Evolutionary conservation across 2,329 filamentous ascomycete species (phyloP).

Genomic region (Pestalotiopsis sp.): DNA sequence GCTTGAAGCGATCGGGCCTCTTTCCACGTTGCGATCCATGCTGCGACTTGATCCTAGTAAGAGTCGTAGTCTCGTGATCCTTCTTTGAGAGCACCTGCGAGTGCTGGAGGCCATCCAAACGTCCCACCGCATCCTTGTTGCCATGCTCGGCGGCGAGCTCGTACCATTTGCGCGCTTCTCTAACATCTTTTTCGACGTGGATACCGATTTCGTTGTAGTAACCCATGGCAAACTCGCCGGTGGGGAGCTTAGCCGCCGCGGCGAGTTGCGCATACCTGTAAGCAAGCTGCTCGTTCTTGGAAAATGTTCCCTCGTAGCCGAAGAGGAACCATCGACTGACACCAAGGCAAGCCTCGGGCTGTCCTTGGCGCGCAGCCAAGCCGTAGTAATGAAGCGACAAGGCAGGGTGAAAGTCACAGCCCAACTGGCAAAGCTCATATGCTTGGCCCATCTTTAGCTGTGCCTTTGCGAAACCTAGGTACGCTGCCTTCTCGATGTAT

Average conservation of each 20-base stretch:
- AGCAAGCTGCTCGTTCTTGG: constrained; percentile 93
- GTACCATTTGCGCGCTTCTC: constrained; percentile 88
- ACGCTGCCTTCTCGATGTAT: constrained; percentile 96
- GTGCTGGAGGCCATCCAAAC: constrained; percentile 82
- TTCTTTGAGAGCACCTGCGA: constrained; percentile 84
- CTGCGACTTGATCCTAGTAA: constrained; percentile 83
- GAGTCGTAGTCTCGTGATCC: constrained; percentile 90
- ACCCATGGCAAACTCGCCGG: constrained; percentile 93
- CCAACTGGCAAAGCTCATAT: constrained; percentile 90
- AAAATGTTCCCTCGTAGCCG: constrained; percentile 87
- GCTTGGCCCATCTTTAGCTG: constrained; percentile 97
- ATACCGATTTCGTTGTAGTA: constrained; percentile 99
- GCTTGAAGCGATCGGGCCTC: constrained; percentile 61
- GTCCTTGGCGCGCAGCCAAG: constrained; percentile 86
- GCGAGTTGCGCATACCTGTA: constrained; percentile 90
- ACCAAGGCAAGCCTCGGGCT: constrained; percentile 90
- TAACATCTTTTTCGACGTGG: constrained; percentile 79
- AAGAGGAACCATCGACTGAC: constrained; percentile 99
- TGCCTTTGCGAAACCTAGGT: constrained; percentile 92
- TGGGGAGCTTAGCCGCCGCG: constrained; percentile 77
- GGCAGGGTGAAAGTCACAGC: constrained; percentile 92
- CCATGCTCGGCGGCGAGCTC: constrained; percentile 85
- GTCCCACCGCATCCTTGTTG: constrained; percentile 82
- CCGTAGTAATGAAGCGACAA: constrained; percentile 95
- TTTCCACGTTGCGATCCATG: constrained; percentile 69